Evolutionary conservation across 78 protist species (phyloP), one percentile per base, ranked within the genome.

Genomic region (Kipferlia bialata): DNA sequence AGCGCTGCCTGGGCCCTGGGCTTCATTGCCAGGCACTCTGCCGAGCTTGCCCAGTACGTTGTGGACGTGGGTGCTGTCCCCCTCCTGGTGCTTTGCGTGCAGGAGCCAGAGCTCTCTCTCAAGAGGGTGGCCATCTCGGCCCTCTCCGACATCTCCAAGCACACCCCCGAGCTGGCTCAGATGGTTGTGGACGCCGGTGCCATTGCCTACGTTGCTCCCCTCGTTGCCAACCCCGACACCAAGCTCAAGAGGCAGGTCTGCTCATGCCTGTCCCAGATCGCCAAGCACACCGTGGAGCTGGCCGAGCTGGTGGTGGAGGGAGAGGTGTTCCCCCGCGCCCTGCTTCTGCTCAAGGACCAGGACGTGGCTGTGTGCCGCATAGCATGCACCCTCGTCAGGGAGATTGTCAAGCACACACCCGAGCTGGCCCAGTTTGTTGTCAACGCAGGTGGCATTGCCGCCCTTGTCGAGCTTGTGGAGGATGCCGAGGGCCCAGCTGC

Each of bases 1-100:
- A 66, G 84, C 13, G 94, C 94, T 0, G 85, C 86, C 0, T 89
- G 89, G 89, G 94, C 94, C 2, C 64, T 89, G 24, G 89, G 89
- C 13, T 82, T 84, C 86, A 82, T 89, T 36, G 94, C 94, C 12
- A 59, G 88, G 0, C 91, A 82, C 71, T 65, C 59, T 66, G 81
- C 58, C 0, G 83, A 78, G 55, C 76, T 77, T 3, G 73, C 85
- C 1, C 83, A 78, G 71, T 59, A 73, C 2, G 85, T 85, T 0
- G 89, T 84, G 7, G 94, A 89, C 65, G 83, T 84, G 0, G 90
- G 91, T n/a, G 94, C 88, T 10, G 82, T 84, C 16, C 87, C 89
- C 2, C 75, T 74, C 24, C 83, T 86, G 0, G 88, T 89, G n/a
- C 74, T 85, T 12, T 84, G 90, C 70, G 77, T 86, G 37, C 94